Evolutionary conservation across 2,329 filamentous ascomycete species (phyloP), one percentile per base, ranked within the genome.

Genomic region (Beauveria bassiana): DNA sequence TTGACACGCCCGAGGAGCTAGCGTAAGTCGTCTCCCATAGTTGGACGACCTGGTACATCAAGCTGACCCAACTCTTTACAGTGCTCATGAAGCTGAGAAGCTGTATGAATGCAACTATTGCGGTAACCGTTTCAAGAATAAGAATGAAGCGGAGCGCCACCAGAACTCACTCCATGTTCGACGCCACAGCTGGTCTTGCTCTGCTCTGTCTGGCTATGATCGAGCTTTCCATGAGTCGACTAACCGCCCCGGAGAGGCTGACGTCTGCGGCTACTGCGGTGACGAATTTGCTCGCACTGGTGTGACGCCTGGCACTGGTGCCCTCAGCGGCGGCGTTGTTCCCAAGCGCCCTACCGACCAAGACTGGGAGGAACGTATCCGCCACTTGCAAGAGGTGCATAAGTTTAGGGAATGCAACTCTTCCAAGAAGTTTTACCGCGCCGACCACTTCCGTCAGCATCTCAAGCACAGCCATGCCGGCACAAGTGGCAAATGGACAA

Each of bases 361-460:
- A 59, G 90, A 98, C 71, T 97, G 93, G 93, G 90, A 96, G 58
- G 81, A 86, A 64, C 87, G 95, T 62, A 86, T 93, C 59, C 88
- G 90, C 61, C 95, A 99, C 77, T 78, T 99, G 59, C 93, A 92
- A 70, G 88, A 90, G 68, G 85, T 92, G 65, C 95, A 99, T 79
- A 99, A 99, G 72, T 99, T 96, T 72, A 86, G 92, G 65, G 95
- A 98, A 77, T 99, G 95, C 82, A 99, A 99, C 74, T 92, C 95
- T 70, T 89, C 90, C 67, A 99, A 99, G 80, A 98, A 98, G 74
- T 99, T 99, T 74, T 99, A 90, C 78, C 86, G 95, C 43, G 95
- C 95, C 40, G 95, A 99, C 74, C 95, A 99, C 73, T 99, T 99
- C 80, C 87, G 95, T 63, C 95, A 99, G 75, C 95, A 99, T 75